Evolutionary conservation across 371 early-diverging fungal genomes (phyloP).

Genomic region (Chytridium lagenaria): DNA sequence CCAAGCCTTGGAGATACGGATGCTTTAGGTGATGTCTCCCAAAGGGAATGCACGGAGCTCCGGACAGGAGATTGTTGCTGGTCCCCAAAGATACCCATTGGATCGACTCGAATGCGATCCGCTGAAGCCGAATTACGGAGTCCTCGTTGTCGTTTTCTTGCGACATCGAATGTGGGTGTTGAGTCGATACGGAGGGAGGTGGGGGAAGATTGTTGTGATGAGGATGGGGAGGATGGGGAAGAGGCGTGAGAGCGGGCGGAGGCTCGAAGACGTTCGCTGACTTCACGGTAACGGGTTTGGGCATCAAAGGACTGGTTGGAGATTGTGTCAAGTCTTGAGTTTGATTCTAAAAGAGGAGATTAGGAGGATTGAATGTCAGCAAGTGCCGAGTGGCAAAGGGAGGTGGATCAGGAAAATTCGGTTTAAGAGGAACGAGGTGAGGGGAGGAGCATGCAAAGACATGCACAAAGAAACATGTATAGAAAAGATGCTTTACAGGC

Average conservation of each 20-base stretch:
- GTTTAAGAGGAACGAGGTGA: not conserved
- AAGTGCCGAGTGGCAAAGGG: not conserved
- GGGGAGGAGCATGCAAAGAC: not conserved
- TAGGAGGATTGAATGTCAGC: not conserved
- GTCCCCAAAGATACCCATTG: no score
- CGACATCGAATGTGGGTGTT: not conserved
- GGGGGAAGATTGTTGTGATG: not conserved
- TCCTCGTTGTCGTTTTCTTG: not conserved
- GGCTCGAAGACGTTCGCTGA: slow-evolving; percentile 6
- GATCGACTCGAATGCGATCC: not conserved
- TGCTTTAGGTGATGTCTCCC: not conserved
- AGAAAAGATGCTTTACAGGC: not conserved
- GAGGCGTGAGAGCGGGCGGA: not conserved
- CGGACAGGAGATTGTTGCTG: no score
- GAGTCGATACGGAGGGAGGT: not conserved
- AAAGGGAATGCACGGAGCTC: no score
- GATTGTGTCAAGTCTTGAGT: not conserved
- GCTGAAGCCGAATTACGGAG: not conserved
- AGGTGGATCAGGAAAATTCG: not conserved
- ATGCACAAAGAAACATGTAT: not conserved
- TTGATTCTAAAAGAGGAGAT: not conserved
- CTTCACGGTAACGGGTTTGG: slow-evolving; percentile 19
- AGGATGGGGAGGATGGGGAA: not conserved
- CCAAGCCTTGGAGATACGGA: not conserved
- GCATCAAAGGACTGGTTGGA: slow-evolving; percentile 11